These are phyloP conservation scores for Entamoeba invadens DNA, from an alignment of 208 protist species.

Conservation along the genomic window DNA sequence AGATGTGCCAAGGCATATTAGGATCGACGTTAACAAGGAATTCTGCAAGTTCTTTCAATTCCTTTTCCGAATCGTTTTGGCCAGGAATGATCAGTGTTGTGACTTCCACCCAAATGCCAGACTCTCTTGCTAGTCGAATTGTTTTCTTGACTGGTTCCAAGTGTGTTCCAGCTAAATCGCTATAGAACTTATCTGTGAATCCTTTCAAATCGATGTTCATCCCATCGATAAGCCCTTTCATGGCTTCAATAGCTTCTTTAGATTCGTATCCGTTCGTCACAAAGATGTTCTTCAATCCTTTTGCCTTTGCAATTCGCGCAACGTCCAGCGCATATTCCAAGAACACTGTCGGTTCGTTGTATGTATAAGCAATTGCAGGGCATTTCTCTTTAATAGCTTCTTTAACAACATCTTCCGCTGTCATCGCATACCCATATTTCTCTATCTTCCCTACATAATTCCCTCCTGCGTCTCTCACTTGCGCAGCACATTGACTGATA, in stretches of 20 bases:
- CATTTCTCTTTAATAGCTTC: neutral
- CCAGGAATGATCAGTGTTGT: conserved; percentile 47
- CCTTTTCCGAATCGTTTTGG: conserved; percentile 41
- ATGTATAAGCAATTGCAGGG: conserved; percentile 39
- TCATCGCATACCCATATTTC: neutral
- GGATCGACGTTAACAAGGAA: conserved; percentile 30
- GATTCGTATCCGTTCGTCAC: conserved; percentile 43
- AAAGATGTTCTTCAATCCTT: conserved; percentile 36
- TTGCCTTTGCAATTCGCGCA: conserved; percentile 16
- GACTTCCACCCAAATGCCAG: conserved; percentile 43
- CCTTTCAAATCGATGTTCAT: conserved; percentile 47
- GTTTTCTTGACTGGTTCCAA: conserved; percentile 39
- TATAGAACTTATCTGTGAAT: conserved; percentile 41
- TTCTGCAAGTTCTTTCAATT: conserved; percentile 34
- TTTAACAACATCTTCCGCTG: neutral
- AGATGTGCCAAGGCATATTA: conserved; percentile 40
- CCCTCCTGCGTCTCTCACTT: neutral
- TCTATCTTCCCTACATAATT: conserved; percentile 4
- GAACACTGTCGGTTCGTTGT: conserved; percentile 49
- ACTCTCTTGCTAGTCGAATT: conserved; percentile 16
- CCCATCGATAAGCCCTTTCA: conserved; percentile 23
- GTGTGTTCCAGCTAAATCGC: conserved; percentile 29
- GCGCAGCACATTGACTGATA: neutral
- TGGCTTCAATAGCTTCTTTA: conserved; percentile 7
- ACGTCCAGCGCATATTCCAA: conserved; percentile 33